Percentiles rank a stretch among this genome's conserved stretches.
These are phyloP conservation scores for Aspergillus ochraceoroseus DNA, from an alignment of 2,329 filamentous ascomycete genomes.

Conservation along the genomic window DNA sequence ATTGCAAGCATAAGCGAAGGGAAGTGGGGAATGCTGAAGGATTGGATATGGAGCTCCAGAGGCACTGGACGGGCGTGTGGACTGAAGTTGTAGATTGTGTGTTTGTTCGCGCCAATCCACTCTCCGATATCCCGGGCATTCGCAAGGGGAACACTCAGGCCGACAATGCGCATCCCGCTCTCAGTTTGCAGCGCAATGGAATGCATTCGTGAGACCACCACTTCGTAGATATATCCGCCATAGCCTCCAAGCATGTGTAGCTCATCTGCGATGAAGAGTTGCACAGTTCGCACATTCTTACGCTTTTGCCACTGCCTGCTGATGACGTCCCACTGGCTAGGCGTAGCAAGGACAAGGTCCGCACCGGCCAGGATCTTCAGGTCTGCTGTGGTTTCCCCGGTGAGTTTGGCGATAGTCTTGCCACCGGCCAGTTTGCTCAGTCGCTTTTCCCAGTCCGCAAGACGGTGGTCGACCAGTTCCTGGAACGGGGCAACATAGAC, in stretches of 20 bases:
- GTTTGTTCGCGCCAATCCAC: conserved; percentile 96
- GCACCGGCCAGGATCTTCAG: conserved; percentile 80
- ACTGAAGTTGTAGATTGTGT: conserved; percentile 98
- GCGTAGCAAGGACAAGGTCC: conserved; percentile 87
- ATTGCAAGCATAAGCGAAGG: conserved; percentile 98
- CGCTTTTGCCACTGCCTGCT: conserved; percentile 94
- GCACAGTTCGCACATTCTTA: conserved; percentile 87
- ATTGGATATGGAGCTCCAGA: conserved; percentile 89
- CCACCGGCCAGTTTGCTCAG: conserved; percentile 69
- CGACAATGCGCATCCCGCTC: conserved; percentile 77
- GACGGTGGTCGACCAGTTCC: conserved; percentile 76
- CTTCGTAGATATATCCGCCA: conserved; percentile 86
- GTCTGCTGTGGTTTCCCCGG: conserved; percentile 86
- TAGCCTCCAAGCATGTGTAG: conserved; percentile 86
- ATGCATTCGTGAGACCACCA: conserved; percentile 95
- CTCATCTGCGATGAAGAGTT: conserved; percentile 91
- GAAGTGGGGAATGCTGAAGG: conserved; percentile 92
- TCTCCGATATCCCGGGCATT: conserved; percentile 93
- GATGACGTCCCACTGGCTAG: conserved; percentile 89
- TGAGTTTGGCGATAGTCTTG: conserved; percentile 87
- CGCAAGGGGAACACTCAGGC: conserved; percentile 82
- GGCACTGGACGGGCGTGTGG: conserved; percentile 84
- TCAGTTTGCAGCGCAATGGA: conserved; percentile 88
- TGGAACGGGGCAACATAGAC: conserved; percentile 95
- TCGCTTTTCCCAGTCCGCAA: conserved; percentile 79